Percentiles rank a stretch among this genome's conserved stretches.
Evolutionary conservation across 345 rosid genomes (phyloP).

Genomic region (Boechera divaricarpa): DNA sequence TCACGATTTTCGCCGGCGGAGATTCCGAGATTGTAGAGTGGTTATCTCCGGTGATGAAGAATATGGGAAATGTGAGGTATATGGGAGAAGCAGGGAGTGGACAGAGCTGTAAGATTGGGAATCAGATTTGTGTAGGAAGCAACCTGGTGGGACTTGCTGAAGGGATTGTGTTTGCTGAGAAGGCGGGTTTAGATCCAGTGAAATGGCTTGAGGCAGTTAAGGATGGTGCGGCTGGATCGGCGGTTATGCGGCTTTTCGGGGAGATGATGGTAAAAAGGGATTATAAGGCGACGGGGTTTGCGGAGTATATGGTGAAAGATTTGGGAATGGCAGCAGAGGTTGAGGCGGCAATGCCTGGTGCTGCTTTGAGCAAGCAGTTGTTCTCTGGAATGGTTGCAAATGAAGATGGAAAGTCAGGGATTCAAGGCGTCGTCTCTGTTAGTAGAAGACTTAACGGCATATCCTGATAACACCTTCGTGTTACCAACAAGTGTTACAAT

Average conservation of each 20-base stretch:
- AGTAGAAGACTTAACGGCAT: constrained; percentile 63
- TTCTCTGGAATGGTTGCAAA: constrained; percentile 83
- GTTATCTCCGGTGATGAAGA: constrained; percentile 61
- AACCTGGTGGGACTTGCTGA: constrained; percentile 78
- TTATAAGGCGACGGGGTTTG: constrained; percentile 70
- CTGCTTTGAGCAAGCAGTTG: constrained; percentile 77
- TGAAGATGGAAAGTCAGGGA: constrained; percentile 74
- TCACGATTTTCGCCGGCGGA: constrained; percentile 76
- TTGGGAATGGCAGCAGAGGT: constrained; percentile 80
- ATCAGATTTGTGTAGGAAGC: constrained; percentile 74
- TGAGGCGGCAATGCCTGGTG: constrained; percentile 59
- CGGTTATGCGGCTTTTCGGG: constrained; percentile 75
- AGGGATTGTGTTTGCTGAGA: constrained; percentile 72
- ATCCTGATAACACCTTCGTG: constrained; percentile 15
- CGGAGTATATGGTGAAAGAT: constrained; percentile 88
- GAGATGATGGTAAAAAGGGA: constrained; percentile 68
- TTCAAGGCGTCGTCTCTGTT: constrained; percentile 76
- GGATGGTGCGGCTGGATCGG: constrained; percentile 71
- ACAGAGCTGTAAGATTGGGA: constrained; percentile 79
- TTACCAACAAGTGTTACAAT: background rate
- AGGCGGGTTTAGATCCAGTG: constrained; percentile 64
- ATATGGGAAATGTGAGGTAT: constrained; percentile 62
- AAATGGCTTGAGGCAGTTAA: constrained; percentile 56
- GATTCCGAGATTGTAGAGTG: constrained; percentile 61
- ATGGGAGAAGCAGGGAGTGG: constrained; percentile 83